A percentile compares a stretch with the other conserved stretches of the same genome.
Conservation (phyloP, 352 stramenopile genomes). For the Pilasporangium apinafurcum region DNA sequence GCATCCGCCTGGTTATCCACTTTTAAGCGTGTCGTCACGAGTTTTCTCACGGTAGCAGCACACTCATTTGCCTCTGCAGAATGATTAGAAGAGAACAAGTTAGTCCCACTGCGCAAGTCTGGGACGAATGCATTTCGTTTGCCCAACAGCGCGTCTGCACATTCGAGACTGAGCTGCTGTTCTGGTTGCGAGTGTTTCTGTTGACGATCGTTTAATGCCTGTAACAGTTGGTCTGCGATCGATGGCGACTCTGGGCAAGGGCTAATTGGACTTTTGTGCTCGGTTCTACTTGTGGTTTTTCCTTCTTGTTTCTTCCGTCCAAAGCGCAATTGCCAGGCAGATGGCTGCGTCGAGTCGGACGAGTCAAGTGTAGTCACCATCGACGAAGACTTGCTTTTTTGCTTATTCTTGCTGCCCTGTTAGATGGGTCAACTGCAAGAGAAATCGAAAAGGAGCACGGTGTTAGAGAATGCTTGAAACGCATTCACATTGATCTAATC, state of each 20-base stretch:
- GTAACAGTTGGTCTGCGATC: constrained; percentile 32
- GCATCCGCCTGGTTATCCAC: constrained; percentile 31
- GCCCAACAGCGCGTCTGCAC: constrained; percentile 44
- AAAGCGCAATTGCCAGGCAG: constrained; percentile 57
- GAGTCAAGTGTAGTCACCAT: constrained; percentile 16
- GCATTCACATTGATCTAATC: too few relatives aligned
- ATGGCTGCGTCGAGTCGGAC: constrained; percentile 20
- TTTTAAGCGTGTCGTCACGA: constrained; percentile 18
- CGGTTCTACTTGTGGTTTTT: too few relatives aligned
- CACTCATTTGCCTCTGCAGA: neutral
- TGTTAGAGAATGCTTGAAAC: too few relatives aligned
- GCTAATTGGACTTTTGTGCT: too few relatives aligned
- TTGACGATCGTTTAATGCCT: constrained; percentile 14
- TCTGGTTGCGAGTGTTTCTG: constrained; percentile 12
- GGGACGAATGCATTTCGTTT: constrained; percentile 44
- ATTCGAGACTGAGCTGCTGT: constrained; percentile 31
- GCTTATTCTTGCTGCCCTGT: too few relatives aligned
- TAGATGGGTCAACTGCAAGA: too few relatives aligned
- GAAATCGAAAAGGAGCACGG: too few relatives aligned
- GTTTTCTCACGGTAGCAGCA: neutral
- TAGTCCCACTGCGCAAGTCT: constrained; percentile 7
- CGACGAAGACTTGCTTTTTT: neutral
- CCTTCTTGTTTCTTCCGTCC: constrained; percentile 31
- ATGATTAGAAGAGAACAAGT: too few relatives aligned
- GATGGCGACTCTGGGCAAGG: constrained; percentile 20